Conservation (phyloP, 768 basidiomycete species). For the Chalciporus piperatus region DNA sequence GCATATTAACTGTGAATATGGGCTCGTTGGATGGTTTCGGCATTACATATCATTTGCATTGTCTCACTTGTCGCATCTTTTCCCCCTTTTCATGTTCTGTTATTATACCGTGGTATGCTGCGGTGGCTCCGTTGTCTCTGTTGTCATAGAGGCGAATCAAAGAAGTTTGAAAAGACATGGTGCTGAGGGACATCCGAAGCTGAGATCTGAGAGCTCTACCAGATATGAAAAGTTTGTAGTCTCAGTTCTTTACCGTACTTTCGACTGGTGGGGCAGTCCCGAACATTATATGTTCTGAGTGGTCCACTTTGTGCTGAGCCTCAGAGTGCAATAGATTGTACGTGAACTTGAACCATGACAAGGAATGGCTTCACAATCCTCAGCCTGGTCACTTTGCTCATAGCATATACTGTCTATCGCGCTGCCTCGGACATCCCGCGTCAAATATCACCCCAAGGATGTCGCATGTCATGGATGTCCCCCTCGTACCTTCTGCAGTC, state of each 20-base stretch:
- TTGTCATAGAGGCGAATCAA: slow-evolving; percentile 33
- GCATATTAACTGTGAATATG: slow-evolving; percentile 10
- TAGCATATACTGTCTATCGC: slow-evolving; percentile 39
- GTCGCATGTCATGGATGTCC: slow-evolving; percentile 95
- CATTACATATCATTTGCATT: slow-evolving; percentile 32
- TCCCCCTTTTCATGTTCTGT: slow-evolving; percentile 26
- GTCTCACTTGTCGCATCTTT: slow-evolving; percentile 33
- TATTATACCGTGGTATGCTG: slow-evolving; percentile 36
- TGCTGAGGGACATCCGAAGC: neutral
- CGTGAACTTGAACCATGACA: slow-evolving; percentile 18
- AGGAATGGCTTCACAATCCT: slow-evolving; percentile 9
- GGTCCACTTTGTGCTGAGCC: neutral
- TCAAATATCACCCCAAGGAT: slow-evolving; percentile 81
- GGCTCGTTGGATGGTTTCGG: slow-evolving; percentile 15
- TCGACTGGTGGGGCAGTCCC: no score
- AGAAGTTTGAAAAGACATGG: slow-evolving; percentile 27
- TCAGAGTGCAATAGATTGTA: neutral
- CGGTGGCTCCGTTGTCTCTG: slow-evolving; percentile 31
- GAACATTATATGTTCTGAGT: neutral
- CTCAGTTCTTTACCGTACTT: no score
- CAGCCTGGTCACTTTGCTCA: slow-evolving; percentile 36
- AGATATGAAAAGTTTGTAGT: no score
- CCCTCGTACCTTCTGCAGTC: slow-evolving; percentile 81
- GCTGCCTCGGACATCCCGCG: slow-evolving; percentile 43
- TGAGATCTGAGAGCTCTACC: no score